Percentiles rank a stretch among this genome's conserved stretches.
Evolutionary conservation across 2,329 filamentous ascomycete species (phyloP).

Genomic region (Cordyceps militaris): DNA sequence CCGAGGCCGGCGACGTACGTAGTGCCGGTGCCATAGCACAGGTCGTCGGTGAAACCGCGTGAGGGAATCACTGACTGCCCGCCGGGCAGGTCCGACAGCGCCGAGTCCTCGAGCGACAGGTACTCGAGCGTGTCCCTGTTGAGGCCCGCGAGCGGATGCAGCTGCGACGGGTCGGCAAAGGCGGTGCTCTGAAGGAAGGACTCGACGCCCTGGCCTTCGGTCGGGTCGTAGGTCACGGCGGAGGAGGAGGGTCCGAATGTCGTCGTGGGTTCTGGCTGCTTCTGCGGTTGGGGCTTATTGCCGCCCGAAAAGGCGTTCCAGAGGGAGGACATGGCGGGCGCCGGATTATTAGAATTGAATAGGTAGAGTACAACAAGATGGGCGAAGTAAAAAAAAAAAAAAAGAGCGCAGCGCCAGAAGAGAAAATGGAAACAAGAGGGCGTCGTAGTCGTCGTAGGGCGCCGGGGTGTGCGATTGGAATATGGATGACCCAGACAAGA

Average conservation of each 20-base stretch:
- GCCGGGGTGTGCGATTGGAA: neutral
- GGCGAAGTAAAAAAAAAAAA: neutral
- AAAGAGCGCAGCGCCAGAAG: neutral
- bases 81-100: conserved; percentile 78
- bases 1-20: conserved; percentile 86
- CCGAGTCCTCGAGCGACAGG: conserved; percentile 85
- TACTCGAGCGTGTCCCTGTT: conserved; percentile 94
- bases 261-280: conserved; percentile 24
- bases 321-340: conserved; percentile 44
- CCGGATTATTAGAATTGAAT: conserved; percentile 6
- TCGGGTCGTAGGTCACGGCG: conserved; percentile 60
- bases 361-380: neutral
- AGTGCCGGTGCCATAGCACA: conserved; percentile 94
- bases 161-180: conserved; percentile 76
- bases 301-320: conserved; percentile 57
- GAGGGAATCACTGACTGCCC: conserved; percentile 84
- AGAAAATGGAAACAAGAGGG: neutral
- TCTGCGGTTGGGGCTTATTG: conserved; percentile 40
- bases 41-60: conserved; percentile 93
- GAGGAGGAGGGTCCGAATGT: conserved; percentile 42
- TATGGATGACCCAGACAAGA: conserved; percentile 1
- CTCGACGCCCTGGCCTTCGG: conserved; percentile 70
- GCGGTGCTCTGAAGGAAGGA: conserved; percentile 73
- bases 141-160: conserved; percentile 89
- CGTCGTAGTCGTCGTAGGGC: neutral